Base-by-base conservation (phyloP, 495 filamentous ascomycete genomes). In the Talaromyces adpressus region DNA sequence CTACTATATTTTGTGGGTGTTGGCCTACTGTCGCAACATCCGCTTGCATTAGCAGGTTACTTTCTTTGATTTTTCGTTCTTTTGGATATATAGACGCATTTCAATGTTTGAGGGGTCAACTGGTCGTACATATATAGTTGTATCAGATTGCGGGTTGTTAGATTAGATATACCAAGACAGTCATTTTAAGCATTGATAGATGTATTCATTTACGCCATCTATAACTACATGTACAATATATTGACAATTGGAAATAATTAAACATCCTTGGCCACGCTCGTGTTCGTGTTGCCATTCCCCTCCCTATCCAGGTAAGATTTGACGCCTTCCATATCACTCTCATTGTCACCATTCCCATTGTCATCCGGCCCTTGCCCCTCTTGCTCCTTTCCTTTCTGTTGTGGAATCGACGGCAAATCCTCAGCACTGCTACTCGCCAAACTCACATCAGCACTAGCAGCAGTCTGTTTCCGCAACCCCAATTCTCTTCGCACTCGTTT, bases 391-490 rank as follows among this genome's bases (percentile, higher is more conserved):
- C n/a, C 45, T 57, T 65, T 64, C 29, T 68, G 51, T 8, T 51
- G 61, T 45, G 8, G 45, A 18, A 2, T 2, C 27, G 68, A 76
- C 82, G 27, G 77, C 78, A 34, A 73, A 72, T 68, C 79, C 67
- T 85, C 84, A 66, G 82, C 72, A 64, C 83, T 88, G 63, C 83
- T 88, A 52, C 79, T 86, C 4, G 89, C 88, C 66, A 86, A 82
- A 69, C 89, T 91, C 6, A 91, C 77, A 61, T 85, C 78, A 5
- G 75, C 81, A 63, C 85, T 91, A 6, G 81, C 79, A 12, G 84
- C 81, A 4, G 78, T 85, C 60, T 84, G 79, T 29, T 81, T 81
- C 27, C 89, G 75, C 27, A 94, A 68, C 0, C 91, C 91, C 9
- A 94, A 71, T 54, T 85, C 81, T 70, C 84, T 88, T 14, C 81